These are phyloP conservation scores for Saccharomycopsis oosterbeekiorum DNA, from an alignment of 805 yeast genomes.

Conservation along the genomic window DNA sequence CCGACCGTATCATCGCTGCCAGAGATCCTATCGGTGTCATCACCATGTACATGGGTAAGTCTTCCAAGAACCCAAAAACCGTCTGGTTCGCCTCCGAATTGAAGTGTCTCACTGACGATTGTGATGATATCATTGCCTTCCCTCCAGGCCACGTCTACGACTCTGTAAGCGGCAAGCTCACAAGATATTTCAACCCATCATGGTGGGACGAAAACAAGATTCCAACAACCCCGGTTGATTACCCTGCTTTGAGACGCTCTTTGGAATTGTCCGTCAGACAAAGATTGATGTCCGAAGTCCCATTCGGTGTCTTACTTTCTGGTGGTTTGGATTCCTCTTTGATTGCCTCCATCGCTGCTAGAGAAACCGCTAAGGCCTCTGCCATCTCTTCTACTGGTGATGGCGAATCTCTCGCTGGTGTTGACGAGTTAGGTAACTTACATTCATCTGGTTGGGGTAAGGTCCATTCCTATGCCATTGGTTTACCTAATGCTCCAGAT, in stretches of 20 bases:
- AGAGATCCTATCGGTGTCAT: constrained; percentile 98
- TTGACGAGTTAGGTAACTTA: constrained; percentile 80
- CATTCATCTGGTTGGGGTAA: constrained; percentile 60
- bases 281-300: constrained; percentile 99
- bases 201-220: constrained; percentile 85
- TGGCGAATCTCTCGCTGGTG: constrained; percentile 60
- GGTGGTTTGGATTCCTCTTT: constrained; percentile 97
- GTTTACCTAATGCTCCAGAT: constrained; percentile 97
- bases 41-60: constrained; percentile 90
- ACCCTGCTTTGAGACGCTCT: constrained; percentile 58
- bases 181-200: constrained; percentile 82
- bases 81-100: constrained; percentile 89
- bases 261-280: constrained; percentile 94
- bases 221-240: constrained; percentile 72
- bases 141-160: constrained; percentile 98
- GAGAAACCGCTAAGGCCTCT: constrained; percentile 82
- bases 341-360: constrained; percentile 94
- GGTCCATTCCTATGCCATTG: constrained; percentile 94
- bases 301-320: constrained; percentile 92
- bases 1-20: constrained; percentile 89
- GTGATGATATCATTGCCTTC: constrained; percentile 88
- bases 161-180: constrained; percentile 74
- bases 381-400: constrained; percentile 30
- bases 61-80: constrained; percentile 55
- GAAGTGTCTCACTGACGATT: constrained; percentile 87